Conservation (phyloP, 495 filamentous ascomycete species). For the Penicillium simplicissimum region DNA sequence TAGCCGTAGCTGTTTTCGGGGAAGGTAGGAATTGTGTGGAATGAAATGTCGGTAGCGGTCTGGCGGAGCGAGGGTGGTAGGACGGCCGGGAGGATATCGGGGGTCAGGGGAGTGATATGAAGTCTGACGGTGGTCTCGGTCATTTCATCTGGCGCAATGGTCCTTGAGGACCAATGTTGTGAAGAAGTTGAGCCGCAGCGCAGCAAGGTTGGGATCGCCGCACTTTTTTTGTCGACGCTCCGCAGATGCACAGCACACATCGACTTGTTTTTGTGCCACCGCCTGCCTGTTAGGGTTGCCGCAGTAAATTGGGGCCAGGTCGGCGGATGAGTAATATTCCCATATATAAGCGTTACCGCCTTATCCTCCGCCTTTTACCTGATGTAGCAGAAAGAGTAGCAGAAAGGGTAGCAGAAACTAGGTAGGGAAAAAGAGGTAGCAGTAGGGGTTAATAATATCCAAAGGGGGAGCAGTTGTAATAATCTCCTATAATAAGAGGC, state of each 20-base stretch:
- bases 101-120: constrained; percentile 82
- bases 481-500: too few species aligned
- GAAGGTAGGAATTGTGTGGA: constrained; percentile 78
- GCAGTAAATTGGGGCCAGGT: too few species aligned
- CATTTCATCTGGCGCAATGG: constrained; percentile 31
- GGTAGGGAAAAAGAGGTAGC: too few species aligned
- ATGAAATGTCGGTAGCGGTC: constrained; percentile 76
- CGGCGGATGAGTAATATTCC: too few species aligned
- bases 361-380: too few species aligned
- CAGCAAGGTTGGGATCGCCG: neutral
- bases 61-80: constrained; percentile 66
- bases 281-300: constrained; percentile 14
- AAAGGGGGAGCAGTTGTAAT: too few species aligned
- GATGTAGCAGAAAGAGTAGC: too few species aligned
- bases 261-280: constrained; percentile 11
- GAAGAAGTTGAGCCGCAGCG: neutral
- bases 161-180: neutral
- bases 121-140: constrained; percentile 56
- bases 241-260: neutral
- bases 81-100: constrained; percentile 66
- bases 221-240: constrained; percentile 21
- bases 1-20: constrained; percentile 90
- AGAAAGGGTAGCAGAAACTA: too few species aligned
- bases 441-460: too few species aligned
- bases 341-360: too few species aligned